phyloP scores from a whole-genome alignment of 768 basidiomycete genomes.

The Psilocybe azurescens region DNA sequence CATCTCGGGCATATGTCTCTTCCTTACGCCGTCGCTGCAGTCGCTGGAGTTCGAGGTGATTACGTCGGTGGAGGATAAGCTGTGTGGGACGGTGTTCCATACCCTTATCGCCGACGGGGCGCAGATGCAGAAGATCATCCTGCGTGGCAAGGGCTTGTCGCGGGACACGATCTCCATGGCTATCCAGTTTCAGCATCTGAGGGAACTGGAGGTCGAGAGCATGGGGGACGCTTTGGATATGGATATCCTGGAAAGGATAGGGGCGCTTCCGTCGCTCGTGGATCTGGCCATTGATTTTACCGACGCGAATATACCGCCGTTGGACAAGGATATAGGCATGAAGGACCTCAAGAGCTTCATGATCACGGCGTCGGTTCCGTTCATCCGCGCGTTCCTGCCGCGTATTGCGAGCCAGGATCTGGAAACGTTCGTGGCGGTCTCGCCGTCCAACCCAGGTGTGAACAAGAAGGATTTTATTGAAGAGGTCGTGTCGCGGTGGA shows the following conservation, averaged over 20 bases:
- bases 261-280: constrained; percentile 27
- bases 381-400: constrained; percentile 28
- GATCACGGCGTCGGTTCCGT: constrained; percentile 29
- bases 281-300: constrained; percentile 34
- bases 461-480: constrained; percentile 28
- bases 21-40: constrained; percentile 35
- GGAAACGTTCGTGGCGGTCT: constrained; percentile 24
- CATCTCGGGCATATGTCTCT: constrained; percentile 38
- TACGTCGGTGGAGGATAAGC: constrained; percentile 36
- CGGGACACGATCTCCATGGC: constrained; percentile 30
- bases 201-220: constrained; percentile 28
- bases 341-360: constrained; percentile 30
- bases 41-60: constrained; percentile 32
- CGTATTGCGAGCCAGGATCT: constrained; percentile 26
- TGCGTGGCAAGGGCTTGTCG: constrained; percentile 31
- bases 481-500: constrained; percentile 28
- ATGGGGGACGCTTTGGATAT: constrained; percentile 31
- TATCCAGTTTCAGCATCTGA: constrained; percentile 25
- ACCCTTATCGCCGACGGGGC: constrained; percentile 31
- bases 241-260: constrained; percentile 28
- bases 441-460: constrained; percentile 15
- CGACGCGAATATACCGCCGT: constrained; percentile 18
- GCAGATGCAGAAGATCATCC: constrained; percentile 27
- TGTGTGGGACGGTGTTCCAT: constrained; percentile 36
- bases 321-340: constrained; percentile 31